Base-by-base conservation (phyloP, 805 yeast species). In the Wickerhamiella allomyrinae region DNA sequence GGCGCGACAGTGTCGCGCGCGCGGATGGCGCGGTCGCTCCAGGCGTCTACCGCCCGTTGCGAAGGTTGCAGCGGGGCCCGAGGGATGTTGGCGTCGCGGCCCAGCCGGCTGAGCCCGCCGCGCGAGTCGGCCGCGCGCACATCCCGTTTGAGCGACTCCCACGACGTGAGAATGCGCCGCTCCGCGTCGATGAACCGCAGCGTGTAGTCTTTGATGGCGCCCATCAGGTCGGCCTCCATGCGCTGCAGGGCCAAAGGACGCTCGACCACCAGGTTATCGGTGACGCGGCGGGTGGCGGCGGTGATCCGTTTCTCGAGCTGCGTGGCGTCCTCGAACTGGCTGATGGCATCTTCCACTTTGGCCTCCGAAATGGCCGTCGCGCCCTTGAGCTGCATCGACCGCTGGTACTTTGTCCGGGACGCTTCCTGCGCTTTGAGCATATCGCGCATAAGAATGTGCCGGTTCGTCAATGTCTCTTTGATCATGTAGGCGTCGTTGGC, bases 391-490 rank as follows among this genome's bases (percentile, higher is more conserved):
- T 73, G 63, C 7, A 74, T 69, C 1, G 94, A 93, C 4, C 73
- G 69, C 39, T 74, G 72, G 53, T 83, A 94, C 53, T 75, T 80
- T 23, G 72, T 62, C 50, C 72, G 75, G 1, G 94, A 76, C 43
- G 68, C 74, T 7, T 76, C 74, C 58, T 87, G 94, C 2, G 95
- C 87, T 55, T 74, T 80, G 24, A 73, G 54, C 40, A 85, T 66
- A 50, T 91, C 98, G 41, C 96, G 71, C 95, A 91, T 91, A 29
- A 89, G 62, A 44, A 91, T 67, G 58, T 91, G 95, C 45, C 98
- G 70, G 61, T 89, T 87, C 0, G 98, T 91, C 42, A 91, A 66
- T 0, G 95, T 79, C 61, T 91, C 98, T 59, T 91, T 91, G 44
- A 87, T 79, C 44, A 80, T 77, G 58, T 79, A 91, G 13, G 91